Evolutionary conservation across 306 rosid genomes (phyloP), one percentile per base, ranked within the genome.

Genomic region (Vigna angularis): DNA sequence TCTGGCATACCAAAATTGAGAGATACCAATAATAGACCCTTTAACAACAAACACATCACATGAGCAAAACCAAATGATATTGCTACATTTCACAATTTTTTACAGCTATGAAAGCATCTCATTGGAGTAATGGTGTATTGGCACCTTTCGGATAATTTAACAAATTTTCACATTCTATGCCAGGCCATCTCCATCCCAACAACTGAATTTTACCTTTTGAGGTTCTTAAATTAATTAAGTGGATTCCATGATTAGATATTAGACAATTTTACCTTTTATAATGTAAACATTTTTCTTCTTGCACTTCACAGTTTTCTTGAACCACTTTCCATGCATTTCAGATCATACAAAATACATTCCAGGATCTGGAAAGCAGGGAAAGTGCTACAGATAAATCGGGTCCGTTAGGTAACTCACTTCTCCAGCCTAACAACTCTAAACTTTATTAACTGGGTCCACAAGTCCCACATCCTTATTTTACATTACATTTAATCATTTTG

Each of bases 1-100:
- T 62, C 67, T 70, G 70, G 53, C 22, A 55, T 28, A 70, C 36
- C 56, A 32, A 71, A 79, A 56, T 36, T 20, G 63, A 74, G 68
- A 49, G 4, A 66, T 59, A 83, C 20, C 51, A 66, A 72, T 9
- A 42, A 9, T 42, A 42, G 47, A 56, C 40, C 65, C 16, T 40
- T 66, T 59, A 49, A 28, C 13, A 51, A 17, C 56, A 51, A 45
- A 34, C 4, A 34, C 12, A 18, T 45, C 17, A 66, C 38, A n/a
- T 15, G 20, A 70, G 13, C 24, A 67, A 56, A 49, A 59, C 65
- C 8, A 67, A 47, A 57, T 15, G 28, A 48, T 50, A 48, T 58
- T 7, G 10, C 38, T 48, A 44, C 17, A 53, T 16, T 52, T 0
- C 28, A 61, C 44, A 79, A 30, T 34, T 44, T 7, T 42, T 50